Conservation (phyloP, 352 stramenopile genomes). For the Halophytophthora polymorphica region DNA sequence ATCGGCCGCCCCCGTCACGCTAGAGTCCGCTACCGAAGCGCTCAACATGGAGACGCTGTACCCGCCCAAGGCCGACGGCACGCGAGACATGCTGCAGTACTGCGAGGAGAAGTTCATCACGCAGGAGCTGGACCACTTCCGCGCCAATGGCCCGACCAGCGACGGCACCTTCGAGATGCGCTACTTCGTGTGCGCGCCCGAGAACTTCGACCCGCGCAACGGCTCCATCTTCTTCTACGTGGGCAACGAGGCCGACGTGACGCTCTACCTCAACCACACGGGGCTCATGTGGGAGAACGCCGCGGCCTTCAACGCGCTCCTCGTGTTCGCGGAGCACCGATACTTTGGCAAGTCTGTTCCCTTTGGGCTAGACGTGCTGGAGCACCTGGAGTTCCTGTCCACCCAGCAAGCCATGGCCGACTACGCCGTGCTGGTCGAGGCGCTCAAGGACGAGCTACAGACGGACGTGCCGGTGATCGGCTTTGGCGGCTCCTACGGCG, state of each 20-base stretch:
- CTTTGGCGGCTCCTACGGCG: slow-evolving; percentile 78
- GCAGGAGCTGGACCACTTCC: slow-evolving; percentile 55
- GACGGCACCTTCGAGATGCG: slow-evolving; percentile 43
- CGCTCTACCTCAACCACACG: slow-evolving; percentile 64
- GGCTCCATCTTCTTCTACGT: slow-evolving; percentile 72
- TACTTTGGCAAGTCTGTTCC: slow-evolving; percentile 80
- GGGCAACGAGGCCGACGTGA: slow-evolving; percentile 68
- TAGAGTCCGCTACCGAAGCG: neutral
- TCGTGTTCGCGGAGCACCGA: slow-evolving; percentile 77
- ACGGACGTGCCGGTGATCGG: slow-evolving; percentile 55
- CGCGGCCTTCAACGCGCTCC: slow-evolving; percentile 48
- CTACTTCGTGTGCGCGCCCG: slow-evolving; percentile 67
- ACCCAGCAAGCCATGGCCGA: slow-evolving; percentile 84
- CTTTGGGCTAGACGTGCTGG: slow-evolving; percentile 38
- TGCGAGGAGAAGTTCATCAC: slow-evolving; percentile 45
- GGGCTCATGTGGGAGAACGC: slow-evolving; percentile 77
- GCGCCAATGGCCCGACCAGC: slow-evolving; percentile 10
- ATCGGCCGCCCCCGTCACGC: slow-evolving; percentile 1
- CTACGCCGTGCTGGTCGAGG: slow-evolving; percentile 53
- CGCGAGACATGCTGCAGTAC: slow-evolving; percentile 33
- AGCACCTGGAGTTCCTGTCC: slow-evolving; percentile 74
- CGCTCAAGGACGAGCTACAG: slow-evolving; percentile 36
- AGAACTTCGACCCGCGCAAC: slow-evolving; percentile 35
- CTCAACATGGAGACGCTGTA: slow-evolving; percentile 11
- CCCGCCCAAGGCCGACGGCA: slow-evolving; percentile 17